These are phyloP conservation scores for Pseudocercospora cruenta DNA, from an alignment of 2,329 filamentous ascomycete genomes.

Conservation along the genomic window DNA sequence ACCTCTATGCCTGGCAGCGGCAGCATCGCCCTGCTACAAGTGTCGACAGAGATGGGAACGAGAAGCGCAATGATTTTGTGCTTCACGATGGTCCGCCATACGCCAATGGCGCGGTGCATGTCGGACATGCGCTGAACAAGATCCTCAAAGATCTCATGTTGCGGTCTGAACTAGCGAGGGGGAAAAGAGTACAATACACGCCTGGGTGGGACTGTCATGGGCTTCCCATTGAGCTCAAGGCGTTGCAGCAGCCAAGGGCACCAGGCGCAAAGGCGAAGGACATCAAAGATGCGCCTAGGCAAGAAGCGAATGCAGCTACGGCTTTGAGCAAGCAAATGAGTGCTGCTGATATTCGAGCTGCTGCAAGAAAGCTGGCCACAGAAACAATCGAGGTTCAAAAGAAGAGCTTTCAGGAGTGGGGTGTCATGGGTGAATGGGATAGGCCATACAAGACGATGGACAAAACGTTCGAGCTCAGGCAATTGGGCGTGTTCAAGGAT, in stretches of 20 bases:
- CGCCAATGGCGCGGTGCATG: conserved; percentile 88
- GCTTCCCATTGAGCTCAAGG: conserved; percentile 94
- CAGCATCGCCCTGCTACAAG: conserved; percentile 36
- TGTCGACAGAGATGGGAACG: conserved; percentile 40
- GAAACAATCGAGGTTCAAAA: conserved; percentile 74
- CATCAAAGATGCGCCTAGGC: conserved; percentile 32
- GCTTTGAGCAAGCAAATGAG: conserved; percentile 41
- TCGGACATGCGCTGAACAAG: conserved; percentile 96
- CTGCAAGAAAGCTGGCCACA: conserved; percentile 67
- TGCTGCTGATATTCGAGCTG: conserved; percentile 63
- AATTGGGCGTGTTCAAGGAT: conserved; percentile 73
- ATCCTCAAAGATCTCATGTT: conserved; percentile 93
- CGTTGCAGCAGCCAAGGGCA: conserved; percentile 63
- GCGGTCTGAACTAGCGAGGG: conserved; percentile 77
- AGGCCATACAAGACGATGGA: conserved; percentile 80
- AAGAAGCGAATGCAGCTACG: conserved; percentile 37
- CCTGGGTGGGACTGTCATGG: conserved; percentile 99
- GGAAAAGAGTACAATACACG: conserved; percentile 75
- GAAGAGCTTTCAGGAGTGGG: conserved; percentile 72
- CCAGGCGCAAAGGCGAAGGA: conserved; percentile 33
- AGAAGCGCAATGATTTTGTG: conserved; percentile 66
- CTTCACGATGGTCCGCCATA: conserved; percentile 97
- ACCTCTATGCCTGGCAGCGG: conserved; percentile 87
- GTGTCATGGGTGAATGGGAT: conserved; percentile 81
- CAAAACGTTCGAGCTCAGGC: conserved; percentile 70